These are phyloP conservation scores for Stemphylium vesicarium DNA, from an alignment of 2,329 filamentous ascomycete genomes.

Conservation along the genomic window DNA sequence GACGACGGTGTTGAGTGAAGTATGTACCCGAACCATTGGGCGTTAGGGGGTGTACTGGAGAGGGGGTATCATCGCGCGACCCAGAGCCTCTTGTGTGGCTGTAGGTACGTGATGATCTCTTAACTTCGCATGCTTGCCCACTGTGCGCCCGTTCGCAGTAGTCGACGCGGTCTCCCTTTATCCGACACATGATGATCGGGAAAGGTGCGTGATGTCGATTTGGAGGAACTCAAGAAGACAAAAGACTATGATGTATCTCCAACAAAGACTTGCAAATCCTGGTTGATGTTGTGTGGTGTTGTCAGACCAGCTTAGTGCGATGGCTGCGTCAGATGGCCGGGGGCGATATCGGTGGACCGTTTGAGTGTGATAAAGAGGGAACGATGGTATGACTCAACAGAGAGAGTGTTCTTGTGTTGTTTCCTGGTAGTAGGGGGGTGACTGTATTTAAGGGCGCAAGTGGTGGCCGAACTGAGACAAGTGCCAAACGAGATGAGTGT, in stretches of 20 bases:
- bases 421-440: conserved; percentile 7
- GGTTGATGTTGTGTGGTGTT: not conserved
- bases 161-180: conserved; percentile 35
- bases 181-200: conserved; percentile 37
- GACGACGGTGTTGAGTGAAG: conserved; percentile 31
- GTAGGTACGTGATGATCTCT: conserved; percentile 33
- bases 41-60: conserved; percentile 42
- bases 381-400: conserved; percentile 1
- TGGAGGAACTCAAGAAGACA: not conserved
- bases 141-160: conserved; percentile 34
- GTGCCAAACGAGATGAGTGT: conserved; percentile 23
- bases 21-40: conserved; percentile 34
- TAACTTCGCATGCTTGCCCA: conserved; percentile 33
- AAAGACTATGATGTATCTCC: not conserved
- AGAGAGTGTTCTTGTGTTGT: not conserved
- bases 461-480: conserved; percentile 39
- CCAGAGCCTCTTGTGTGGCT: conserved; percentile 18
- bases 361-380: conserved; percentile 3
- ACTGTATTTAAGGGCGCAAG: conserved; percentile 25
- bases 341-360: not conserved
- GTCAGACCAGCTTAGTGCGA: not conserved
- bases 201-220: too few relatives aligned
- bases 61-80: conserved; percentile 35
- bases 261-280: not conserved
- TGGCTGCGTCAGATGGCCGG: not conserved